Evolutionary conservation across 1,284 basidiomycete genomes (phyloP), one percentile per base, ranked within the genome.

Genomic region (Pascua sp.): DNA sequence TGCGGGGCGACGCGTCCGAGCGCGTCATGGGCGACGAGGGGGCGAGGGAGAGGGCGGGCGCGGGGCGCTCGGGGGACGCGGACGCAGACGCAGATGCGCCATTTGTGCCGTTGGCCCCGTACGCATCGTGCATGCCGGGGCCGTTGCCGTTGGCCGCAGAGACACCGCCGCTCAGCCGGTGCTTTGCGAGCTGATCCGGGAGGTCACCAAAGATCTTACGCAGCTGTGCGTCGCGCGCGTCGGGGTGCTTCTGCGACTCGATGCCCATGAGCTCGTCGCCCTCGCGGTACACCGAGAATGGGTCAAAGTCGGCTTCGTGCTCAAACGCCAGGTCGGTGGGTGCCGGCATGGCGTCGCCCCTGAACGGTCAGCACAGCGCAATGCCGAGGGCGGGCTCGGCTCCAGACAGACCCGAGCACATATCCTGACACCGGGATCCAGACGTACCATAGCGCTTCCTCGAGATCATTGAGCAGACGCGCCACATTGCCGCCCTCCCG

Each of bases 311-410:
- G 17, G 42, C 24, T 8, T 71, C 67, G 11, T 74, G 64, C 32
- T 71, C 70, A 45, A 67, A 73, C 8, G 65, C 64, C 1, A 76
- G 65, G 55, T 76, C 73, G n/a, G 68, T 71, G 5, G 67, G 61
- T 10, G 72, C 61, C 1, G 73, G 71, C 17, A 66, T 65, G 15
- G 72, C 71, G 39, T 76, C 71, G 24, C 73, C 73, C 70, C 71
- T 71, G 53, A 16, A 7, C 24, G 42, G 56, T 65, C 42, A 65
- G 61, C 42, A 16, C 11, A 12, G 40, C 9, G 8, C 40, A 12
- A 11, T 11, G 40, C 36, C 16, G 13, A n/a, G 13, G 32, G 32
- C 38, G 17, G 40, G 49, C 37, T 13, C n/a, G 11, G 13, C 5
- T 44, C 15, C 12, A 16, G 10, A 16, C 15, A 18, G n/a, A n/a